Evolutionary conservation across 1,284 basidiomycete genomes (phyloP), one percentile per base, ranked within the genome.

Genomic region (Pseudozyma pruni): DNA sequence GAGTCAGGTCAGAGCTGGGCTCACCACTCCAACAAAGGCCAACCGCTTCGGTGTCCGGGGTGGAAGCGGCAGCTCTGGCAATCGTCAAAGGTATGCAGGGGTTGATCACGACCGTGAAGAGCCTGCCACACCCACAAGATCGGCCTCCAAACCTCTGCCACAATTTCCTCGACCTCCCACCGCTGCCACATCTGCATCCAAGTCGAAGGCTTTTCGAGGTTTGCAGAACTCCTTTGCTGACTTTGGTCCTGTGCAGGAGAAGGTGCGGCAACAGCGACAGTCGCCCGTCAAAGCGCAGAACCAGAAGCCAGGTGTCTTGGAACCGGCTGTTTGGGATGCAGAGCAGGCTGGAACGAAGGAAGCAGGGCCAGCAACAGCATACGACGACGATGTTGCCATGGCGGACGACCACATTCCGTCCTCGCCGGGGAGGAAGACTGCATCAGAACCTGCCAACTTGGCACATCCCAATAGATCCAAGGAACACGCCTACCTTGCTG

Each of bases 141-240:
- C 67, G 22, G 45, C 44, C n/a, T n/a, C 20, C 33, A 63, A 59
- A 39, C 14, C 35, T 14, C 47, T 22, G 4, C 43, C 51, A 10
- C 42, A 47, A 11, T 69, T 62, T 17, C 56, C 63, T n/a, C 37
- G 44, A 16, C 63, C 56, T 16, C 57, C 51, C 1, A 43, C 43
- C 1, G 38, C 33, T 7, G 48, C 39, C 9, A 39, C 48, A n/a
- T 70, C 67, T 7, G 60, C 50, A 1, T 41, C 43, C 39, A 70
- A 70, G 37, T 22, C 17, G 20, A 63, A 56, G 34, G 60, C 60
- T 10, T 70, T 70, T 16, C 51, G 51, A 8, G 56, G 60, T 8
- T 37, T 70, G 47, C 67, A 70, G 31, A 70, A 70, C 52, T 58
- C 54, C 8, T 70, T 70, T 35, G 67, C 67, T 14, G 67, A 63